phyloP scores from a whole-genome alignment of 352 stramenopile genomes.

The Paralagenidium karlingii region DNA sequence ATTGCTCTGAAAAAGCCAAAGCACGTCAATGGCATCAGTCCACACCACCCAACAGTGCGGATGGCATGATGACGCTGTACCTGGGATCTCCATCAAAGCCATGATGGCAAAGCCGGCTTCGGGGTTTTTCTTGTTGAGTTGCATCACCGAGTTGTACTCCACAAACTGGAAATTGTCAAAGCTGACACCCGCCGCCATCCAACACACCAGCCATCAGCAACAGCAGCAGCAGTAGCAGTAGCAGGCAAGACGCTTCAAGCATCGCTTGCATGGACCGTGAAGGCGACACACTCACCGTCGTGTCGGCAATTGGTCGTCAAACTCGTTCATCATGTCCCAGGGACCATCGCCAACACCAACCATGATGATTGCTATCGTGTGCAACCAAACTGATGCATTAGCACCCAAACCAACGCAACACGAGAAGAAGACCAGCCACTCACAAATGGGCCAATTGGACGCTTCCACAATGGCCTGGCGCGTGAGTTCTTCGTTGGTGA shows the following conservation, averaged over 20 bases:
- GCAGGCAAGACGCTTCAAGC: no score
- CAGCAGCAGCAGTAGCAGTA: no score
- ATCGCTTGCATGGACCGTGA: no score
- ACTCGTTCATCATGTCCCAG: conserved; percentile 68
- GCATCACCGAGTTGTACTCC: conserved; percentile 39
- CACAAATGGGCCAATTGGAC: conserved; percentile 55
- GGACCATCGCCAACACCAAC: conserved; percentile 65
- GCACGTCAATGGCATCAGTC: neutral
- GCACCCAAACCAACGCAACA: conserved; percentile 12
- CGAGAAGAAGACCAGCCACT: conserved; percentile 4
- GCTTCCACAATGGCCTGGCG: conserved; percentile 48
- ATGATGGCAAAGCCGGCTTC: conserved; percentile 49
- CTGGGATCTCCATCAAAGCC: conserved; percentile 55
- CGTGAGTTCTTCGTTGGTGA: conserved; percentile 43
- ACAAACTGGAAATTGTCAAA: conserved; percentile 84
- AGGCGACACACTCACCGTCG: no score
- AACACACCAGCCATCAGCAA: no score
- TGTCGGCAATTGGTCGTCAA: conserved; percentile 51
- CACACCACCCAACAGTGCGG: conserved; percentile 67
- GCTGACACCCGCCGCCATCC: no score
- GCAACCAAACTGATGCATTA: neutral
- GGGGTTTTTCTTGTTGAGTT: conserved; percentile 27
- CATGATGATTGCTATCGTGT: conserved; percentile 36
- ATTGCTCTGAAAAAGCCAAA: conserved; percentile 29
- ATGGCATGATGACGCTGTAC: conserved; percentile 44